Base-by-base conservation (phyloP, 345 rosid genomes). In the Rhodomyrtus tomentosa region DNA sequence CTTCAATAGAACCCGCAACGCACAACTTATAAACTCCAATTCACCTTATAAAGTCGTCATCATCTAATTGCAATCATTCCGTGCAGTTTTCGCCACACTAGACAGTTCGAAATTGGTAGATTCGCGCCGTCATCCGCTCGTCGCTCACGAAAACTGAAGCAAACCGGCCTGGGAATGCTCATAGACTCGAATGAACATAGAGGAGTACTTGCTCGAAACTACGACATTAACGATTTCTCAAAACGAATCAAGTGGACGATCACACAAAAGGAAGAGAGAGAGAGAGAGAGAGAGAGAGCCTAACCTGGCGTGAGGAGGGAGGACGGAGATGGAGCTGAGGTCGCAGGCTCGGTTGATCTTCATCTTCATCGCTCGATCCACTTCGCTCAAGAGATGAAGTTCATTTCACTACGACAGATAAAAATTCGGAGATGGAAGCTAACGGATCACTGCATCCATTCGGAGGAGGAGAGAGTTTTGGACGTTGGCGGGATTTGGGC, bases 291-390 rank as follows among this genome's bases (percentile, higher is more conserved):
- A n/a, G 55, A 14, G 55, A 80, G 22, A n/a, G 48, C 36, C 81
- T 82, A 49, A 96, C 99, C 99, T 93, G 72, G 93, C 52, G 82
- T 92, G 95, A 87, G 98, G 96, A 88, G 99, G 98, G 86, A 98
- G 90, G 74, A 95, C 97, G 21, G 98, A 94, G 54, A 96, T 93
- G 85, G 99, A 96, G 87, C 88, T 93, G 88, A 95, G 96, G 87
- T 94, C 99, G 91, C 91, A 93, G 38, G 93, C 98, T 92, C 90
- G 94, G 91, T 96, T 96, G 90, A 95, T 92, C 90, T 96, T 97
- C 98, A 95, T 87, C 92, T 95, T 97, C 98, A 93, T 95, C 87
- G 84, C 81, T 36, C 76, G 45, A 68, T 68, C 25, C 85, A 24
- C 42, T 50, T 50, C 83, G 83, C 25, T 29, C 55, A 29, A 12